A percentile compares a stretch with the other conserved stretches of the same genome.
phyloP scores from a whole-genome alignment of 768 basidiomycete species.

The Paxillus rubicundulus region DNA sequence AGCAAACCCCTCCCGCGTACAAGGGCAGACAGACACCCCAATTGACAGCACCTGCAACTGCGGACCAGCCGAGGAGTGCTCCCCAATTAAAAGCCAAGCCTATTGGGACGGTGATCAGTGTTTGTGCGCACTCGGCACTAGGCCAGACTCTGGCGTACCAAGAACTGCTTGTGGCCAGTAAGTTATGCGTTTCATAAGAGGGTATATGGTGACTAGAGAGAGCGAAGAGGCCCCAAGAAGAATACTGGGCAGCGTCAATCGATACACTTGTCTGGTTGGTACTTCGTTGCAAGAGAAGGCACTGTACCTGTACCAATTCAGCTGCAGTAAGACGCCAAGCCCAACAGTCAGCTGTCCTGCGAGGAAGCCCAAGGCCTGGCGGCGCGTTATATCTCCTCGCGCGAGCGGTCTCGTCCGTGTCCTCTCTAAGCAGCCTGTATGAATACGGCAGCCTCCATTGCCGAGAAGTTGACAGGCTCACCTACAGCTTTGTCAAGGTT shows the following conservation, averaged over 20 bases:
- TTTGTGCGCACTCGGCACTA: background rate
- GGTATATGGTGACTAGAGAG: constrained; percentile 84
- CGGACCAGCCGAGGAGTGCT: constrained; percentile 92
- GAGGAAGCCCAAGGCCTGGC: constrained; percentile 79
- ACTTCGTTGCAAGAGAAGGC: background rate
- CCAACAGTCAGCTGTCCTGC: constrained; percentile 79
- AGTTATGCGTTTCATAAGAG: constrained; percentile 95
- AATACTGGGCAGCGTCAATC: constrained; percentile 52
- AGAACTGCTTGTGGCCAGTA: constrained; percentile 97
- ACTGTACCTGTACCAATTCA: constrained; percentile 91
- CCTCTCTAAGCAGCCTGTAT: constrained; percentile 51
- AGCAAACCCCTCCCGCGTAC: constrained; percentile 85
- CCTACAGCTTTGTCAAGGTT: constrained; percentile 91
- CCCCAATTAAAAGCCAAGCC: constrained; percentile 99
- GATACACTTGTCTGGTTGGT: background rate
- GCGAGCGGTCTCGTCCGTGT: constrained; percentile 90
- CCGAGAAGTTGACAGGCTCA: constrained; percentile 28
- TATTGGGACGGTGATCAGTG: constrained; percentile 26
- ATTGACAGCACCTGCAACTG: constrained; percentile 75
- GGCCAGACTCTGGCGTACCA: constrained; percentile 46
- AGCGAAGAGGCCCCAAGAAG: constrained; percentile 89
- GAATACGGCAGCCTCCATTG: background rate
- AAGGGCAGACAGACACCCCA: constrained; percentile 85
- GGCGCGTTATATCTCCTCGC: constrained; percentile 69
- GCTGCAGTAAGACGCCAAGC: constrained; percentile 79